Percentiles rank a stretch among this genome's conserved stretches.
phyloP scores from a whole-genome alignment of 495 filamentous ascomycete genomes.

The Neurospora discreta region DNA sequence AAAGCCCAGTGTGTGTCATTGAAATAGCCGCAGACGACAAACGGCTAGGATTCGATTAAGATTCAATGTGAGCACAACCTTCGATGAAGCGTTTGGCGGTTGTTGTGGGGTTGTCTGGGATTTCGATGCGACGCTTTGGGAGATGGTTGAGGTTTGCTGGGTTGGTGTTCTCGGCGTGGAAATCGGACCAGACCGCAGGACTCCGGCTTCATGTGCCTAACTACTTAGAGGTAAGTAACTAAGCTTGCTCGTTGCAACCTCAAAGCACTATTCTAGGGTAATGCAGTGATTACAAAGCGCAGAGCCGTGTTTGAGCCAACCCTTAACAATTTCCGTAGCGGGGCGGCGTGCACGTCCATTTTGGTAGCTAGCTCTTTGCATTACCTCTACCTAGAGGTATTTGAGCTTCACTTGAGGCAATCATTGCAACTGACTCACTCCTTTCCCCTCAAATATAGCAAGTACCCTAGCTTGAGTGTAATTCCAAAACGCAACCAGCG shows the following conservation, averaged over 20 bases:
- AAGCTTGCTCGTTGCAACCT: neutral
- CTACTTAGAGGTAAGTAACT: too few relatives aligned
- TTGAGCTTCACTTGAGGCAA: neutral
- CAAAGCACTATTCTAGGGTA: too few relatives aligned
- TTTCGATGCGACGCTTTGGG: neutral
- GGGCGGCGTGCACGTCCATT: neutral
- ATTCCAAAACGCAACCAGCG: neutral
- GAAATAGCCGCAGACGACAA: neutral
- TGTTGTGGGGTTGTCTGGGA: neutral
- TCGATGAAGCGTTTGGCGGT: neutral
- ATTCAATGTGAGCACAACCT: too few relatives aligned
- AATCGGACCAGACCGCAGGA: neutral
- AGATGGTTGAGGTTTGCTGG: neutral
- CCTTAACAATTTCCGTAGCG: neutral
- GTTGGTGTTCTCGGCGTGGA: neutral
- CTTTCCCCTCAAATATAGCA: neutral
- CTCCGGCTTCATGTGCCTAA: neutral
- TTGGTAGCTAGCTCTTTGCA: neutral
- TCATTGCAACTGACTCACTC: neutral
- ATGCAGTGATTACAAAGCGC: neutral
- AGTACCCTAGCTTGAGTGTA: neutral
- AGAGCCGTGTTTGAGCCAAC: neutral
- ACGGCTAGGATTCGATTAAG: neutral
- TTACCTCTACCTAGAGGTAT: too few relatives aligned
- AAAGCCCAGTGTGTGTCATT: neutral